These are phyloP conservation scores for Aristolochia fimbriata DNA, from an alignment of 164 flowering plant genomes.

Conservation along the genomic window DNA sequence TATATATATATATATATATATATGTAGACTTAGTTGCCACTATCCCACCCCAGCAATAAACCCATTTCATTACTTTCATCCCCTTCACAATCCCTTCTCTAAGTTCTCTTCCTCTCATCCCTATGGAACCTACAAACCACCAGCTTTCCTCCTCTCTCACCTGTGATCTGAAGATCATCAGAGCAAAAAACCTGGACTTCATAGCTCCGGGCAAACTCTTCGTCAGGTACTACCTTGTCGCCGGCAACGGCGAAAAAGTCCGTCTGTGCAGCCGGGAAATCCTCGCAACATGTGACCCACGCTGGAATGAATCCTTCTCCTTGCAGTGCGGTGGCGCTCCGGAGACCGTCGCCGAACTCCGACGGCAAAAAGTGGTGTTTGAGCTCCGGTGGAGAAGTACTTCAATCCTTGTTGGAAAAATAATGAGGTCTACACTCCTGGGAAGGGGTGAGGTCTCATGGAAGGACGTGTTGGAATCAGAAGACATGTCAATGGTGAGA, in stretches of 20 bases:
- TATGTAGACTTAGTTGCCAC: neutral
- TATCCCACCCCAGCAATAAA: neutral
- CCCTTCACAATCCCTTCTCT: neutral
- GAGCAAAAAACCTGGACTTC: slow-evolving; percentile 43
- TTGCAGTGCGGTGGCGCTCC: slow-evolving; percentile 37
- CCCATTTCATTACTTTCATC: neutral
- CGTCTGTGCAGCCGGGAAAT: slow-evolving; percentile 37
- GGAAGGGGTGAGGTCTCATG: slow-evolving; percentile 50
- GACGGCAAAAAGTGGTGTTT: slow-evolving; percentile 34
- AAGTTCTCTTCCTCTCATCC: neutral
- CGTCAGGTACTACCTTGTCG: slow-evolving; percentile 46
- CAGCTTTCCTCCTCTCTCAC: slow-evolving; percentile 7
- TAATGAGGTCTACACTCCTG: slow-evolving; percentile 33
- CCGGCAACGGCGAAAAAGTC: slow-evolving; percentile 33
- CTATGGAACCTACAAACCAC: neutral
- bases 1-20: too few relatives aligned
- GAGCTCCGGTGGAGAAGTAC: slow-evolving; percentile 51
- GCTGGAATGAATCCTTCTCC: slow-evolving; percentile 43
- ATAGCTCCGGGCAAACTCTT: slow-evolving; percentile 23
- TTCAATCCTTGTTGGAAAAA: slow-evolving; percentile 18
- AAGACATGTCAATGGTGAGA: slow-evolving; percentile 30
- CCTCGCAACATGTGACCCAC: slow-evolving; percentile 18
- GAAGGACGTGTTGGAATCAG: slow-evolving; percentile 38
- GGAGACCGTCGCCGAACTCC: slow-evolving; percentile 25
- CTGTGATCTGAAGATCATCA: slow-evolving; percentile 38